Evolutionary conservation across 108 stramenopile species (phyloP).

Genomic region (Pseudonitzschia multiseries): DNA sequence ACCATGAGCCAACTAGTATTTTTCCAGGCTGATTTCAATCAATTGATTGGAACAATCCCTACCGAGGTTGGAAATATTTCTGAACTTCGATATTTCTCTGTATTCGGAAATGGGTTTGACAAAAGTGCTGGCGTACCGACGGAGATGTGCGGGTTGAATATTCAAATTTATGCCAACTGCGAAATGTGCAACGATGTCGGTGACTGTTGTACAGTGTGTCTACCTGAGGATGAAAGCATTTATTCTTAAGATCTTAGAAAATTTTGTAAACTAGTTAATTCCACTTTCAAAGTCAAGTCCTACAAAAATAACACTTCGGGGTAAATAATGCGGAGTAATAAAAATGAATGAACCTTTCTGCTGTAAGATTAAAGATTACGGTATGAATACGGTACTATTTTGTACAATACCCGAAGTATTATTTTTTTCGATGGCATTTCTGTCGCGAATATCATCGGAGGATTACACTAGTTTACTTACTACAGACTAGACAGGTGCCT

Average conservation of each 20-base stretch:
- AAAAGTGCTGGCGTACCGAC: slow-evolving; percentile 18
- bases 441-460: too few species aligned
- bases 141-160: slow-evolving; percentile 26
- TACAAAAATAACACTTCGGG: too few species aligned
- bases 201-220: slow-evolving; percentile 43
- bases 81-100: slow-evolving; percentile 33
- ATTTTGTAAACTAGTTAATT: background rate
- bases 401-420: too few species aligned
- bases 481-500: too few species aligned
- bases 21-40: slow-evolving; percentile 48
- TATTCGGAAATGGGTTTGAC: slow-evolving; percentile 31
- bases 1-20: slow-evolving; percentile 43
- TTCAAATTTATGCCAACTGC: slow-evolving; percentile 40
- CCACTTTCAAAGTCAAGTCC: too few species aligned
- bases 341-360: too few species aligned
- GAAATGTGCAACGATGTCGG: slow-evolving; percentile 31
- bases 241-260: background rate
- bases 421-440: too few species aligned
- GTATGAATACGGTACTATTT: too few species aligned
- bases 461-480: too few species aligned
- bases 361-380: too few species aligned
- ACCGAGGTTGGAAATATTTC: slow-evolving; percentile 45
- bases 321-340: too few species aligned
- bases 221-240: slow-evolving; percentile 10
- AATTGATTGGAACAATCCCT: slow-evolving; percentile 56